Evolutionary conservation across 352 stramenopile species (phyloP).

Genomic region (Phytophthora macrochlamydospora): DNA sequence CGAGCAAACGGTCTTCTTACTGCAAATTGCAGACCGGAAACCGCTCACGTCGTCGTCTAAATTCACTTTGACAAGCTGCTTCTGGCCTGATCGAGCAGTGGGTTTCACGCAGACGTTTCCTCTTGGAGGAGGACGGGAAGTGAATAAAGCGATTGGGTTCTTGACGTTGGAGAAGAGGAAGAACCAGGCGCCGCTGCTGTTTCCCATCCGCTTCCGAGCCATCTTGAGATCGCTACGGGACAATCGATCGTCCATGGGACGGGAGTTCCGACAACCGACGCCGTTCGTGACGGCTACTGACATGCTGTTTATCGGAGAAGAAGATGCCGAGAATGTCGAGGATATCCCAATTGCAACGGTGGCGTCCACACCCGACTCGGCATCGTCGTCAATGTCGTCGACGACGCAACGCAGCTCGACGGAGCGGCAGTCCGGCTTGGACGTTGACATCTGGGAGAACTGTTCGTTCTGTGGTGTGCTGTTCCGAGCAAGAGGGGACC

Average conservation of each 20-base stretch:
- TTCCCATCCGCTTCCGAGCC: conserved; percentile 63
- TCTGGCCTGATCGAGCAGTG: conserved; percentile 53
- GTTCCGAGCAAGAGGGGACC: conserved; percentile 39
- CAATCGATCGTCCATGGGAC: conserved; percentile 21
- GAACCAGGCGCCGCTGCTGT: conserved; percentile 59
- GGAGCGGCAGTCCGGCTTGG: conserved; percentile 15
- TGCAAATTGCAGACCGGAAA: conserved; percentile 61
- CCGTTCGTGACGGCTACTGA: conserved; percentile 56
- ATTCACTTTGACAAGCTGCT: conserved; percentile 66
- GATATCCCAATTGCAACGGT: conserved; percentile 47
- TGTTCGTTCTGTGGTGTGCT: conserved; percentile 59
- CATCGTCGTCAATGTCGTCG: conserved; percentile 5
- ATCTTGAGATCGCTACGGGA: conserved; percentile 41
- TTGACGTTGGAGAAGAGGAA: conserved; percentile 75
- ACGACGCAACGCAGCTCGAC: conserved; percentile 1
- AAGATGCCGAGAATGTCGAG: conserved; percentile 39
- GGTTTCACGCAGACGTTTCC: conserved; percentile 63
- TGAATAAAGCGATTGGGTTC: conserved; percentile 63
- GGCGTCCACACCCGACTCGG: conserved; percentile 17
- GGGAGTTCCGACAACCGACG: conserved; percentile 28
- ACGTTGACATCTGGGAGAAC: conserved; percentile 50
- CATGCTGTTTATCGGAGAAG: conserved; percentile 61
- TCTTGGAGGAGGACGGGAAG: conserved; percentile 47
- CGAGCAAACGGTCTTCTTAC: conserved; percentile 67
- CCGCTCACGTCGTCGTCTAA: conserved; percentile 51